Evolutionary conservation across 2,329 filamentous ascomycete genomes (phyloP).

Genomic region (Pestalotiopsis fici): DNA sequence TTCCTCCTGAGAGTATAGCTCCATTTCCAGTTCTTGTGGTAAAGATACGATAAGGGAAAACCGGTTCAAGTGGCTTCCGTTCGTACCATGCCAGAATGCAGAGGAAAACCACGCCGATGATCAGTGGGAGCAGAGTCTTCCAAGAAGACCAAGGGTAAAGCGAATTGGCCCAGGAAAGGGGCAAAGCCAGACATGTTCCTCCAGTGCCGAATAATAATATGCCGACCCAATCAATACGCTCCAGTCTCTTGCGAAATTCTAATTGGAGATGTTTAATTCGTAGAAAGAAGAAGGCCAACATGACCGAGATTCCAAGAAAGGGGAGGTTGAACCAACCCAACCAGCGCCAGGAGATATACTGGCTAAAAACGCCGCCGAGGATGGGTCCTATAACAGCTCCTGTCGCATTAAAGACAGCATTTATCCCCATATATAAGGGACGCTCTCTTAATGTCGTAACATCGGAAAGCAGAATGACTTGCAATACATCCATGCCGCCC

Average conservation of each 20-base stretch:
- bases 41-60: constrained; percentile 34
- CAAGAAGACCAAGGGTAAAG: constrained; percentile 34
- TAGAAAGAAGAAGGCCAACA: constrained; percentile 19
- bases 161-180: constrained; percentile 33
- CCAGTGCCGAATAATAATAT: constrained; percentile 26
- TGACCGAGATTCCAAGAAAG: constrained; percentile 18
- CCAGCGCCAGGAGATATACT: constrained; percentile 26
- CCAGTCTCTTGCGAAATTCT: constrained; percentile 15
- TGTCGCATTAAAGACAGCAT: constrained; percentile 24
- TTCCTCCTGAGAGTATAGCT: constrained; percentile 24
- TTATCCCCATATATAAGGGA: constrained; percentile 25
- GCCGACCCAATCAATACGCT: constrained; percentile 31
- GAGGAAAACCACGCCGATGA: constrained; percentile 29
- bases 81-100: constrained; percentile 29
- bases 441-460: constrained; percentile 33
- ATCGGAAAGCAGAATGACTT: constrained; percentile 31
- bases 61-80: constrained; percentile 19
- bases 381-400: constrained; percentile 29
- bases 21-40: constrained; percentile 18
- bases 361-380: constrained; percentile 27
- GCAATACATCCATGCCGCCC: constrained; percentile 30
- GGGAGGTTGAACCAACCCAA: constrained; percentile 32
- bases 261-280: constrained; percentile 17
- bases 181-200: constrained; percentile 24
- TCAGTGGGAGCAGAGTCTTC: constrained; percentile 31